Evolutionary conservation across 768 basidiomycete species (phyloP), one percentile per base, ranked within the genome.

Genomic region (Dioszegia crocea): DNA sequence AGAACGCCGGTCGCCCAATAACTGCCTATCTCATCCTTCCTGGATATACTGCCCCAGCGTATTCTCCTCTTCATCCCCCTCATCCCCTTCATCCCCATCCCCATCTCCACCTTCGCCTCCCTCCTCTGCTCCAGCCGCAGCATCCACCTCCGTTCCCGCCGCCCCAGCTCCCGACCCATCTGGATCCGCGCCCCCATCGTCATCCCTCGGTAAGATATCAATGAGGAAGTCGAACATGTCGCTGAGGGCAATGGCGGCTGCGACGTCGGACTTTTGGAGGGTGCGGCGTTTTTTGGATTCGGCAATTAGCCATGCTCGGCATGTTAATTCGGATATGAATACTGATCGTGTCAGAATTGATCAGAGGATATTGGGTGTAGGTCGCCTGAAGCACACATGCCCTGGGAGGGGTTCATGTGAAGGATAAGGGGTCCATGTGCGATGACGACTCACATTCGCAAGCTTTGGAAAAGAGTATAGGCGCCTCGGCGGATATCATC

Each of bases 401-500:
- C 10, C 9, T 17, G 19, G 4, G 24, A 33, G 6, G 29, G 29
- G n/a, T 41, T 11, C 30, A 43, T 45, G 36, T 10, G 8, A 24
- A 10, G 41, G 3, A 33, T 17, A 26, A 24, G 31, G n/a, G n/a
- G n/a, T n/a, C n/a, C n/a, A n/a, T n/a, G n/a, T n/a, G n/a, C n/a
- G n/a, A n/a, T n/a, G n/a, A n/a, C n/a, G n/a, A 84, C 91, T 70
- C 67, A 97, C 94, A 88, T 83, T 98, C 94, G 79, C 94, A 98
- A 54, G 94, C 94, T 78, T 97, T 97, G 80, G 91, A 92, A 77
- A 97, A 94, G 38, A 98, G 80, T 59, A 98, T 88, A 5, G 94
- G 94, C 10, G 91, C 94, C 78, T 99, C 94, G 58, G 91, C 91
- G 53, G 94, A 91, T 67, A 98, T 98, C 94, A 98, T 98, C 92